Percentiles rank a stretch among this genome's conserved stretches.
Evolutionary conservation across 164 flowering plant genomes (phyloP).

Genomic region (Tinospora cordifolia): DNA sequence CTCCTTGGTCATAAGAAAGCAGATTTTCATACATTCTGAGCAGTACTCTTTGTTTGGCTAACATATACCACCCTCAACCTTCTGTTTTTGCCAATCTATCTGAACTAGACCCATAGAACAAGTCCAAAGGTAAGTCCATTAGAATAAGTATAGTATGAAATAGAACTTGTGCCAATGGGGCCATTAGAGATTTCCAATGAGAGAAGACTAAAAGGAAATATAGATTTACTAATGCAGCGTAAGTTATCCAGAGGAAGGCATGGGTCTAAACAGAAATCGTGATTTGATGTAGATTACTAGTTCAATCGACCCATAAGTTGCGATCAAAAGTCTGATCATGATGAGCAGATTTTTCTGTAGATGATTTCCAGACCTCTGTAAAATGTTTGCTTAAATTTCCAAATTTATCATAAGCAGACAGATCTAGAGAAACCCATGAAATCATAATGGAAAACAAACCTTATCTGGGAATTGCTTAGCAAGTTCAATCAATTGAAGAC

Average conservation of each 20-base stretch:
- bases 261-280: neutral
- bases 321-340: neutral
- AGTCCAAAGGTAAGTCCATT: neutral
- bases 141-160: neutral
- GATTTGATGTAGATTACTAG: neutral
- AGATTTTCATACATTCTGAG: neutral
- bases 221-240: too few relatives aligned
- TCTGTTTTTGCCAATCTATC: neutral
- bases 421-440: neutral
- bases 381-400: neutral
- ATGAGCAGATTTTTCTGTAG: neutral
- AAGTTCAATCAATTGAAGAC: slow-evolving; percentile 74
- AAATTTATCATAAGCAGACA: neutral
- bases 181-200: neutral
- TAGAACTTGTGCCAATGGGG: neutral
- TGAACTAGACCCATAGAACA: neutral
- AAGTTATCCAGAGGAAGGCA: too few relatives aligned
- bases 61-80: neutral
- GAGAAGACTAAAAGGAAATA: too few relatives aligned
- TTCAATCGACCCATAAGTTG: neutral
- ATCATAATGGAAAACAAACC: slow-evolving; percentile 38
- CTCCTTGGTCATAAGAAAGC: neutral
- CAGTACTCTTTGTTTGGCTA: neutral
- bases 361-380: neutral
- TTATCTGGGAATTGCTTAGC: slow-evolving; percentile 73